Evolutionary conservation across 2,329 filamentous ascomycete genomes (phyloP).

Genomic region (Diplodia intermedia): DNA sequence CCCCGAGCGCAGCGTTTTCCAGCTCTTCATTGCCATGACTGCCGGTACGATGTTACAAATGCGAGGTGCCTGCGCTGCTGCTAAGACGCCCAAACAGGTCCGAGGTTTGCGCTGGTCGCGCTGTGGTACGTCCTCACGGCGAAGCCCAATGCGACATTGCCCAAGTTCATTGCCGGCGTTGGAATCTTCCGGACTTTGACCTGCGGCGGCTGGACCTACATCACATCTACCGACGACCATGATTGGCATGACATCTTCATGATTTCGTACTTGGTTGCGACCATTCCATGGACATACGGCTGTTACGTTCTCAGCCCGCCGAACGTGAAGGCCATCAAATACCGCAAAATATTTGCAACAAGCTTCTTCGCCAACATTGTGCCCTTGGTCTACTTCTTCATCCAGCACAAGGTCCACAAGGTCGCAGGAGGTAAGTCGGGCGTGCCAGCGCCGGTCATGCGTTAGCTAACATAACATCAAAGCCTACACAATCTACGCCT

Average conservation of each 20-base stretch:
- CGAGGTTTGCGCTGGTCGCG: constrained; percentile 87
- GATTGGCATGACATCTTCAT: constrained; percentile 99
- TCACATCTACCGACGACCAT: constrained; percentile 97
- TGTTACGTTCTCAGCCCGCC: constrained; percentile 87
- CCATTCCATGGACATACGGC: constrained; percentile 92
- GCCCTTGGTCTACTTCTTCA: constrained; percentile 94
- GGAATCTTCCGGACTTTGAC: constrained; percentile 89
- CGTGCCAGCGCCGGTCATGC: constrained; percentile 54
- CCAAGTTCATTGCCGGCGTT: constrained; percentile 79
- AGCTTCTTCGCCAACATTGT: constrained; percentile 91
- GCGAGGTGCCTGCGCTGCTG: constrained; percentile 8
- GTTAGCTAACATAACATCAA: constrained; percentile 24
- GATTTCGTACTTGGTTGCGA: constrained; percentile 96
- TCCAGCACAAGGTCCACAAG: constrained; percentile 97
- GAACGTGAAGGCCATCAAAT: constrained; percentile 82
- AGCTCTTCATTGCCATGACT: constrained; percentile 95
- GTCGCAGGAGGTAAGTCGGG: constrained; percentile 90
- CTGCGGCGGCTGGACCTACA: constrained; percentile 97
- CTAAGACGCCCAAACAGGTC: constrained; percentile 62
- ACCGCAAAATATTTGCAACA: constrained; percentile 82
- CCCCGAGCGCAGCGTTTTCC: constrained; percentile 94
- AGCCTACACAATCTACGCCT: constrained; percentile 98
- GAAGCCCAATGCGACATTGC: constrained; percentile 74
- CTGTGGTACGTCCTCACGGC: constrained; percentile 91
- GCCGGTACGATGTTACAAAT: constrained; percentile 65